Percentiles rank a stretch among this genome's conserved stretches.
Conservation (phyloP, 352 stramenopile species). For the Pythium phragmiticola region DNA sequence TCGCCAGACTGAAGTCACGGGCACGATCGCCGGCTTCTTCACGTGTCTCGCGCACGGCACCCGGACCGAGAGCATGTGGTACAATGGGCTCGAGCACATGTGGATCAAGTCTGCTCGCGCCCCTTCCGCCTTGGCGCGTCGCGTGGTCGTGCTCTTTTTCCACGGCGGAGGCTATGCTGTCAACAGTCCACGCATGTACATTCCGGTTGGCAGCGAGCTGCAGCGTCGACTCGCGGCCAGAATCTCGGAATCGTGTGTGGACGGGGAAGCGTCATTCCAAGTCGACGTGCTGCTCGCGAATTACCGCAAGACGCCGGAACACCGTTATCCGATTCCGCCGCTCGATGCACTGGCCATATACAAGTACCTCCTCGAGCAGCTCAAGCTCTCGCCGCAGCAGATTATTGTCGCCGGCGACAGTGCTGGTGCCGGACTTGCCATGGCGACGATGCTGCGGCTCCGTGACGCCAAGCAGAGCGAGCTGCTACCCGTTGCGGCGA, state of each 20-base stretch:
- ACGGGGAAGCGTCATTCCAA: neutral
- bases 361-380: slow-evolving; percentile 17
- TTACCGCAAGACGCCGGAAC: slow-evolving; percentile 27
- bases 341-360: slow-evolving; percentile 23
- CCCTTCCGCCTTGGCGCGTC: neutral
- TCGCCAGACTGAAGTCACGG: slow-evolving; percentile 13
- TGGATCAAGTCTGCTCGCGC: slow-evolving; percentile 4
- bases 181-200: slow-evolving; percentile 28
- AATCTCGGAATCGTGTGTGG: neutral
- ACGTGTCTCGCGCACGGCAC: slow-evolving; percentile 18
- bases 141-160: slow-evolving; percentile 24
- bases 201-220: slow-evolving; percentile 32
- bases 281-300: slow-evolving; percentile 22
- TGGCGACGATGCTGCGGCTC: slow-evolving; percentile 24
- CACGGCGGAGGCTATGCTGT: slow-evolving; percentile 25
- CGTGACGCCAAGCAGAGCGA: slow-evolving; percentile 2
- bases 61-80: slow-evolving; percentile 2
- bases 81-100: slow-evolving; percentile 28
- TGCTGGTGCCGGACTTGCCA: slow-evolving; percentile 15
- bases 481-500: slow-evolving; percentile 4
- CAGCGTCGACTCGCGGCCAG: slow-evolving; percentile 15
- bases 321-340: slow-evolving; percentile 13
- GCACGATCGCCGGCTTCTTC: slow-evolving; percentile 17
- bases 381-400: slow-evolving; percentile 3
- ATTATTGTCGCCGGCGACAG: slow-evolving; percentile 27